Base-by-base conservation (phyloP, 805 yeast genomes). In the Barnettozyma botsteinii region DNA sequence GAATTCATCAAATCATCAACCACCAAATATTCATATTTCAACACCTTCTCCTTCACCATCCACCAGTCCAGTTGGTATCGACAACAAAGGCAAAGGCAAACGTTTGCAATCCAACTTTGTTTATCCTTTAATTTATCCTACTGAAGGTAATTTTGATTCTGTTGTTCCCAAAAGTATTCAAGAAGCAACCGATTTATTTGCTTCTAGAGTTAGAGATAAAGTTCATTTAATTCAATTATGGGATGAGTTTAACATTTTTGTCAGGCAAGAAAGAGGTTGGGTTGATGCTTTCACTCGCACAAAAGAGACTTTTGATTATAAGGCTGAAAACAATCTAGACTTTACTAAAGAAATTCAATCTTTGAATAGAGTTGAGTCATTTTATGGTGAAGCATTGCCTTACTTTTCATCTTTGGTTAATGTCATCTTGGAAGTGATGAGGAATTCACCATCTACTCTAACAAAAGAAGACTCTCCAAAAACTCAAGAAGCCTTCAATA, bases 1-100 rank as follows among this genome's bases (percentile, higher is more conserved):
- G 5, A 65, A 68, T 35, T 61, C 68, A 11, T 65, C 68, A 5
- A 30, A 20, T 27, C 57, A 75, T 18, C 81, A 81, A 1, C 63
- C 72, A 0, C 79, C 77, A 30, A 62, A 73, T 0, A 65, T 81
- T 5, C 89, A 84, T 56, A 72, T 87, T 10, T 89, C 96, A 0
- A 86, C 96, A 0, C 96, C 95, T 0, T 84, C 83, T 1, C 93
- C 95, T 4, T 85, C 95, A 0, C 95, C 95, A 1, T 80, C 84
- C 0, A 55, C 70, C 14, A 68, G 77, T 2, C 83, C 85, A 4
- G 37, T 61, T 14, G 31, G 55, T 7, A 24, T 7, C 9, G 29
- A 23, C 2, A n/a, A 17, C 20, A 24, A 59, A 60, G 21, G 48
- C 54, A 13, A 76, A 70, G 49, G 64, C 8, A 62, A 80, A 43